Evolutionary conservation across 2,329 filamentous ascomycete species (phyloP).

Genomic region (Elsinoe australis): DNA sequence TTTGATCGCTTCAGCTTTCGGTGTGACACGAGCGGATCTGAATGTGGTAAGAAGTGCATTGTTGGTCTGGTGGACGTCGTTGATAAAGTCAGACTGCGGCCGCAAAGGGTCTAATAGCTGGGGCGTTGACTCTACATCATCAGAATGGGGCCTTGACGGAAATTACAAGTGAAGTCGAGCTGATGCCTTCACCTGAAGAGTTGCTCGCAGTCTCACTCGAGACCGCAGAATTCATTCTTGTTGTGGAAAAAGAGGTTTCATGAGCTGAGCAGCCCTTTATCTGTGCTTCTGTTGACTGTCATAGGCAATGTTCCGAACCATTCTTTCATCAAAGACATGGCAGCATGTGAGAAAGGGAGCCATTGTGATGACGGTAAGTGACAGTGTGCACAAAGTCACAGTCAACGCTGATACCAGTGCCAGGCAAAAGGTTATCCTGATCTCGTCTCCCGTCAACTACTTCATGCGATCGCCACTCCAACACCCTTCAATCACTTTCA

Average conservation of each 20-base stretch:
- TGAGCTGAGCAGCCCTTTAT: no score
- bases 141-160: slow-evolving; percentile 38
- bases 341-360: slow-evolving; percentile 46
- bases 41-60: slow-evolving; percentile 56
- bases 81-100: slow-evolving; percentile 50
- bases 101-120: slow-evolving; percentile 63
- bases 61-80: neutral
- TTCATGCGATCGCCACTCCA: slow-evolving; percentile 46
- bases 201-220: slow-evolving; percentile 46
- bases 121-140: slow-evolving; percentile 46
- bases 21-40: slow-evolving; percentile 54
- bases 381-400: slow-evolving; percentile 15
- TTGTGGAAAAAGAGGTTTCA: slow-evolving; percentile 72
- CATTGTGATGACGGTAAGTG: slow-evolving; percentile 58
- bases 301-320: slow-evolving; percentile 66
- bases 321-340: slow-evolving; percentile 54
- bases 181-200: slow-evolving; percentile 50
- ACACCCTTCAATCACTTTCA: slow-evolving; percentile 39
- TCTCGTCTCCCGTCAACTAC: slow-evolving; percentile 58
- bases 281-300: slow-evolving; percentile 20
- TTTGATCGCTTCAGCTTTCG: slow-evolving; percentile 63
- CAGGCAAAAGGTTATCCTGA: slow-evolving; percentile 80
- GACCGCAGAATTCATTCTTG: slow-evolving; percentile 55
- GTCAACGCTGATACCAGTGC: slow-evolving; percentile 2
- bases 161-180: slow-evolving; percentile 46